A percentile compares a stretch with the other conserved stretches of the same genome.
These are phyloP conservation scores for Lipomyces chichibuensis DNA, from an alignment of 805 yeast species.

Conservation along the genomic window DNA sequence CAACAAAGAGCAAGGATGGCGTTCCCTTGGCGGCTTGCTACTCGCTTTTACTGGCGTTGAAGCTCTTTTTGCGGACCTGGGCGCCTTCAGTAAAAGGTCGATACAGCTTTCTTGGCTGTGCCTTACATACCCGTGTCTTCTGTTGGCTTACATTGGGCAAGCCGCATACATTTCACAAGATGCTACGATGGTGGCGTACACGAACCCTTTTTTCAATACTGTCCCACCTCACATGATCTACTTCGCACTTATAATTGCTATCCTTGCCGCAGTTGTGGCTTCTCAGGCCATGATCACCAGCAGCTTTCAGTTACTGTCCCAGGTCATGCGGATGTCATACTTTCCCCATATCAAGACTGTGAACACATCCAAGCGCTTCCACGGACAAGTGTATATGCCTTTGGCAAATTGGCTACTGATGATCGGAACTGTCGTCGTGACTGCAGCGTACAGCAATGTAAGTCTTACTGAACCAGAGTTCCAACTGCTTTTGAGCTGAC, in stretches of 20 bases:
- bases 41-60: slow-evolving; percentile 61
- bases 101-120: slow-evolving; percentile 52
- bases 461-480: background rate
- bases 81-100: slow-evolving; percentile 55
- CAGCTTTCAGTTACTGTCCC: slow-evolving; percentile 55
- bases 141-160: slow-evolving; percentile 58
- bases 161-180: slow-evolving; percentile 48
- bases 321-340: slow-evolving; percentile 56
- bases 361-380: slow-evolving; percentile 50
- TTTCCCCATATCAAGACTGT: slow-evolving; percentile 54
- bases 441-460: slow-evolving; percentile 54
- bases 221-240: background rate
- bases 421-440: slow-evolving; percentile 54
- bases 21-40: slow-evolving; percentile 52
- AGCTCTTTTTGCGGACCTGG: slow-evolving; percentile 65
- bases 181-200: slow-evolving; percentile 12
- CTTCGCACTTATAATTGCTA: slow-evolving; percentile 43
- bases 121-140: slow-evolving; percentile 57
- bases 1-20: slow-evolving; percentile 44
- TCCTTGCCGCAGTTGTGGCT: slow-evolving; percentile 55
- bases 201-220: slow-evolving; percentile 30
- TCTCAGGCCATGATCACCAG: slow-evolving; percentile 61
- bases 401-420: slow-evolving; percentile 53
- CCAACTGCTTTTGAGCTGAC: background rate
- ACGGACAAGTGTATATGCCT: slow-evolving; percentile 58